Conservation (phyloP, 2,329 filamentous ascomycete genomes). For the Hypomyces rosellus region DNA sequence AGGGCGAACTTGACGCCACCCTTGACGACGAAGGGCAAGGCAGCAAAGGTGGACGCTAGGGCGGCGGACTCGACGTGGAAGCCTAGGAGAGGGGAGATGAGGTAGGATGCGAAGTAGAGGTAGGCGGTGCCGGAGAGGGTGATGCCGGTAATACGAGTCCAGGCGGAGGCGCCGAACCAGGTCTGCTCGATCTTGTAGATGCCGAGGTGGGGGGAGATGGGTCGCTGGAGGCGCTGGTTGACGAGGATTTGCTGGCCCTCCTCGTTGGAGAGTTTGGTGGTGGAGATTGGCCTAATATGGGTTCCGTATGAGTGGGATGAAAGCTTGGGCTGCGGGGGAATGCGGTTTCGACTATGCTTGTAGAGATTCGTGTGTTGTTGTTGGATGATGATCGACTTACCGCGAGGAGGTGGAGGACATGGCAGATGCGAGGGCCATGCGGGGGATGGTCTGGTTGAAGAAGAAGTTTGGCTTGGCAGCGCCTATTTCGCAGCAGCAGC, state of each 20-base stretch:
- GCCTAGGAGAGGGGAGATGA: conserved; percentile 67
- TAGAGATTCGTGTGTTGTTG: neutral
- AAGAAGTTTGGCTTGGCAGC: conserved; percentile 40
- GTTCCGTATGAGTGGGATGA: too few relatives aligned
- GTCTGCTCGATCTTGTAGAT: conserved; percentile 87
- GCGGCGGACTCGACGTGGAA: conserved; percentile 54
- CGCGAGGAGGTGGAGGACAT: conserved; percentile 40
- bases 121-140: conserved; percentile 69
- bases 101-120: conserved; percentile 73
- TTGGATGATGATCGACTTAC: conserved; percentile 31
- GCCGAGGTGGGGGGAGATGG: conserved; percentile 74
- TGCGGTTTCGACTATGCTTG: neutral
- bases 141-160: conserved; percentile 80
- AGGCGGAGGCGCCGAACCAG: conserved; percentile 65
- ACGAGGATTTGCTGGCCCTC: conserved; percentile 63
- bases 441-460: conserved; percentile 42
- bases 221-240: conserved; percentile 73
- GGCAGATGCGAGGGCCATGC: conserved; percentile 36
- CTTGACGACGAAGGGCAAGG: conserved; percentile 54
- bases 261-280: conserved; percentile 48
- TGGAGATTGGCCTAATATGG: conserved; percentile 34
- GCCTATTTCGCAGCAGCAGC: conserved; percentile 18
- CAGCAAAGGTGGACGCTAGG: conserved; percentile 54
- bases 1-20: conserved; percentile 48
- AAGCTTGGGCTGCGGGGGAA: conserved; percentile 26